These are phyloP conservation scores for Yamadazyma jaroonii DNA, from an alignment of 1,139 yeast genomes.

Conservation along the genomic window DNA sequence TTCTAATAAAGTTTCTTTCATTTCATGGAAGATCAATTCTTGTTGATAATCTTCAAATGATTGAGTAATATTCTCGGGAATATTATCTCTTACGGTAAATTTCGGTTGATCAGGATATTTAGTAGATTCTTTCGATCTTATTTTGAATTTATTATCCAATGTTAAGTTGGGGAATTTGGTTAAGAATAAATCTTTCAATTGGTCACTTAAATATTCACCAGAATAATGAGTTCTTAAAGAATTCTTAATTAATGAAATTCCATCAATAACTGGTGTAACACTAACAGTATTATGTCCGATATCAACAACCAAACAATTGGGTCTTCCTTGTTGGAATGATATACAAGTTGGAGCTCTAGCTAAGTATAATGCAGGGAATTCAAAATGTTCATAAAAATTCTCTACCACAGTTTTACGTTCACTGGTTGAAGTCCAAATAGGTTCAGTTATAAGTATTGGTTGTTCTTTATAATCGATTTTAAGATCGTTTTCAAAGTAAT, in stretches of 20 bases:
- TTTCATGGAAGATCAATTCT: slow-evolving; percentile 48
- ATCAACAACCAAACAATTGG: slow-evolving; percentile 91
- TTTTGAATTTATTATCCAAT: slow-evolving; percentile 20
- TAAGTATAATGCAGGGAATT: slow-evolving; percentile 82
- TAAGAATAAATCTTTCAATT: slow-evolving; percentile 25
- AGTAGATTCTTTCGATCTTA: slow-evolving; percentile 34
- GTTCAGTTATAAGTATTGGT: slow-evolving; percentile 80
- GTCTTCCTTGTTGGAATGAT: slow-evolving; percentile 90
- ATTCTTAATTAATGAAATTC: slow-evolving; percentile 75
- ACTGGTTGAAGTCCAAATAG: slow-evolving; percentile 73
- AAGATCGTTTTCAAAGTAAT: slow-evolving; percentile 48
- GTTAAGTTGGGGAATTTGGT: slow-evolving; percentile 17
- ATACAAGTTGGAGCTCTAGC: slow-evolving; percentile 88
- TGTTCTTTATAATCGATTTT: slow-evolving; percentile 60
- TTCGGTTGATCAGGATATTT: slow-evolving; percentile 31
- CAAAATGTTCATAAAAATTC: slow-evolving; percentile 65
- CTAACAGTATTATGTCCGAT: slow-evolving; percentile 82
- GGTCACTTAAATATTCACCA: slow-evolving; percentile 55
- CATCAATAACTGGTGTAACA: slow-evolving; percentile 93
- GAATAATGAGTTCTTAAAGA: slow-evolving; percentile 67
- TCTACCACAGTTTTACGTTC: slow-evolving; percentile 77
- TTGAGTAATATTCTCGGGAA: slow-evolving; percentile 32
- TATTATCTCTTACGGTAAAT: slow-evolving; percentile 25
- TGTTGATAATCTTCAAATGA: slow-evolving; percentile 37
- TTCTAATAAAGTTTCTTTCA: slow-evolving; percentile 64